These are phyloP conservation scores for Pythium brachiatum DNA, from an alignment of 352 stramenopile species.

Conservation along the genomic window DNA sequence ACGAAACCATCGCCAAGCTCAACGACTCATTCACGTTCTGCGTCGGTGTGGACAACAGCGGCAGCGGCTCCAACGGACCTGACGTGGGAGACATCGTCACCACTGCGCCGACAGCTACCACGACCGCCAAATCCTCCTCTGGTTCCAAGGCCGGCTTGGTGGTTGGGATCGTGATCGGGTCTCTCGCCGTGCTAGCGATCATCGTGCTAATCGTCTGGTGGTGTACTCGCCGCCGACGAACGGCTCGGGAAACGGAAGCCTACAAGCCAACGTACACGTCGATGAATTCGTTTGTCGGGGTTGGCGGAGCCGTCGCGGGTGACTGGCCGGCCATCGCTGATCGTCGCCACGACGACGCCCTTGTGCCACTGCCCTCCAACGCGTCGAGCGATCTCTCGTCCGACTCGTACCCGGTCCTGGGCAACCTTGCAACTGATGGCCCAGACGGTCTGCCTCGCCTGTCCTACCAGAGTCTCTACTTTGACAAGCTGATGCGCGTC, in stretches of 20 bases:
- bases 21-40: conserved; percentile 68
- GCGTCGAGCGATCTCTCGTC: conserved; percentile 53
- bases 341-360: conserved; percentile 14
- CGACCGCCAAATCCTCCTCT: neutral
- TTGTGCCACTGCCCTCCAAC: conserved; percentile 38
- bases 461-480: conserved; percentile 69
- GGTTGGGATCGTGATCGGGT: conserved; percentile 20
- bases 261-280: conserved; percentile 28
- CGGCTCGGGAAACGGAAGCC: conserved; percentile 14
- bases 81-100: neutral
- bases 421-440: conserved; percentile 54
- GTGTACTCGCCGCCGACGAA: conserved; percentile 11
- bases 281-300: conserved; percentile 16
- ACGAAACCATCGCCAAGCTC: conserved; percentile 39
- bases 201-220: conserved; percentile 17
- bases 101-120: neutral
- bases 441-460: conserved; percentile 66
- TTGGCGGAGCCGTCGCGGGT: conserved; percentile 1
- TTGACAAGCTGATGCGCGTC: conserved; percentile 72
- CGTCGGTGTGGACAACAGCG: conserved; percentile 25
- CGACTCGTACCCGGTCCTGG: conserved; percentile 60
- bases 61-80: conserved; percentile 12
- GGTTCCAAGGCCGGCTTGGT: conserved; percentile 20
- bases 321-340: conserved; percentile 14
- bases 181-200: conserved; percentile 17